Evolutionary conservation across 2,329 filamentous ascomycete species (phyloP).

Genomic region (Cytospora piceae): DNA sequence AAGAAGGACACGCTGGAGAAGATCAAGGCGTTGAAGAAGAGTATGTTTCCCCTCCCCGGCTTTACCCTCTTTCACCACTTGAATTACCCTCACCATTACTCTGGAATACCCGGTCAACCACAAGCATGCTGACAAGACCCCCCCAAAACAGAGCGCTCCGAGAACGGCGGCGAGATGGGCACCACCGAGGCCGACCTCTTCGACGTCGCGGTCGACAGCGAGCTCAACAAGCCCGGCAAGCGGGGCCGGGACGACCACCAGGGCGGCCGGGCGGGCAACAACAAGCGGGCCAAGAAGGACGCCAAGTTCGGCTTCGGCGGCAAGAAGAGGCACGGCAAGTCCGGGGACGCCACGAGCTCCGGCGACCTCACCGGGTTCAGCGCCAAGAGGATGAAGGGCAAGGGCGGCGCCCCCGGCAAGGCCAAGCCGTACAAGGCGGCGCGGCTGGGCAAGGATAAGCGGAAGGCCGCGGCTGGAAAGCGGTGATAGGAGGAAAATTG

Average conservation of each 20-base stretch:
- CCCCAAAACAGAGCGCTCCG: conserved; percentile 73
- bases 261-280: conserved; percentile 52
- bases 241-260: conserved; percentile 41
- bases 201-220: conserved; percentile 81
- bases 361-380: conserved; percentile 82
- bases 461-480: conserved; percentile 49
- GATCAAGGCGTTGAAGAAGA: conserved; percentile 93
- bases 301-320: conserved; percentile 94
- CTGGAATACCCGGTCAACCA: not conserved
- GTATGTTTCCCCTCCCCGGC: conserved; percentile 57
- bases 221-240: conserved; percentile 53
- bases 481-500: conserved; percentile 31
- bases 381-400: conserved; percentile 80
- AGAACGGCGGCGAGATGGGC: conserved; percentile 62
- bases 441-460: conserved; percentile 55
- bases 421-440: conserved; percentile 45
- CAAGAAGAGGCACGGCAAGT: conserved; percentile 92
- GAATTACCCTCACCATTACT: not conserved
- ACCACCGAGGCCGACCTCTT: conserved; percentile 86
- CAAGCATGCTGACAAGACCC: not conserved
- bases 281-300: conserved; percentile 91
- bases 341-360: conserved; percentile 81
- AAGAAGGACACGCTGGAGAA: conserved; percentile 95
- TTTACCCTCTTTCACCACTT: not conserved
- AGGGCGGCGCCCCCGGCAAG: conserved; percentile 37